These are phyloP conservation scores for Dendrostoma leiphaemia DNA, from an alignment of 2,329 filamentous ascomycete genomes.

Conservation along the genomic window DNA sequence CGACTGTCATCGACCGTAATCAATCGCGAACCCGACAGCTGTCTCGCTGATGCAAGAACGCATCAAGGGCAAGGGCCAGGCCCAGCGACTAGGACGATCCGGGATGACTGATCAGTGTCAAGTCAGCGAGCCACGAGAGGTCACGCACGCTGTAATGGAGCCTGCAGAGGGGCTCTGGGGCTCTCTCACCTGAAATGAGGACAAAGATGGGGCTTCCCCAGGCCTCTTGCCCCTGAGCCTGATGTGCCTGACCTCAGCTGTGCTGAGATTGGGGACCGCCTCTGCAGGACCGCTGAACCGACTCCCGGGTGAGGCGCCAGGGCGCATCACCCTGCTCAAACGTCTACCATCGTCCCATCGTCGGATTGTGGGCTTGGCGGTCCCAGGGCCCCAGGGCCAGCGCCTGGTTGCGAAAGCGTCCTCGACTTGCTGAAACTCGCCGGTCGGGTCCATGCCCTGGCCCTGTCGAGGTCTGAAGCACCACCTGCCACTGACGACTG, in stretches of 20 bases:
- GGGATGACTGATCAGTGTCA: too few relatives aligned
- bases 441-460: conserved; percentile 8
- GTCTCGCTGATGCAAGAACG: not conserved
- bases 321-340: too few relatives aligned
- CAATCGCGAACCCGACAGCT: not conserved
- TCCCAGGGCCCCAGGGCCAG: not conserved
- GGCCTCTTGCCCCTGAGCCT: not conserved
- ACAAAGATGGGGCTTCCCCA: not conserved
- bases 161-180: not conserved
- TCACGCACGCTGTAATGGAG: too few relatives aligned
- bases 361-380: not conserved
- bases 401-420: not conserved
- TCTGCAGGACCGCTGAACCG: too few relatives aligned
- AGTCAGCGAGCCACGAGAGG: too few relatives aligned
- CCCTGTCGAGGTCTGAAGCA: conserved; percentile 6
- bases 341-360: not conserved
- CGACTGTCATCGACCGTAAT: not conserved
- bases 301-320: too few relatives aligned
- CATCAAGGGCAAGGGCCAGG: not conserved
- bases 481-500: conserved; percentile 12
- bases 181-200: not conserved
- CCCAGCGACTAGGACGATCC: too few relatives aligned
- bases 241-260: not conserved
- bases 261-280: not conserved
- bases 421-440: conserved; percentile 16